Conservation (phyloP, 768 basidiomycete species). For the Russula virescens region DNA sequence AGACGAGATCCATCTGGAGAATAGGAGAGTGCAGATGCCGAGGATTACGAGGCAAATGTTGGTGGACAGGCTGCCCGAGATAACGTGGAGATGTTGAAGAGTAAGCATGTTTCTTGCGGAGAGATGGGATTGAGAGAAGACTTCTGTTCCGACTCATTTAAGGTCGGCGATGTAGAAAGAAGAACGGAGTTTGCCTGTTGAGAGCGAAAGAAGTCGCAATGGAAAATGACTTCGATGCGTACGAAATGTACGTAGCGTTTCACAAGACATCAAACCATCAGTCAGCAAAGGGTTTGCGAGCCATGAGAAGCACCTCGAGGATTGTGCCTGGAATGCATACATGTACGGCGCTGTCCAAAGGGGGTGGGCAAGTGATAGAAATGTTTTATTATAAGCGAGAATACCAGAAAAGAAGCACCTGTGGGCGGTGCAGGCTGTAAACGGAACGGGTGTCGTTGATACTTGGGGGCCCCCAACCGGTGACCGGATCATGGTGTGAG, state of each 20-base stretch:
- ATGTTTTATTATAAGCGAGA: background rate
- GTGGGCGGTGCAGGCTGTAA: background rate
- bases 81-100: background rate
- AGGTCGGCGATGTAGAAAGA: background rate
- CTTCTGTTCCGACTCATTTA: background rate
- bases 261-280: background rate
- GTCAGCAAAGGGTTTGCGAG: background rate
- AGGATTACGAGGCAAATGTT: slow-evolving; percentile 1
- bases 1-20: slow-evolving; percentile 22
- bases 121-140: background rate
- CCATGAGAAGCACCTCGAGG: background rate
- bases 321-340: slow-evolving; percentile 14
- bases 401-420: slow-evolving; percentile 1
- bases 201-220: background rate
- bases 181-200: slow-evolving; percentile 4
- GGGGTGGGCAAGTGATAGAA: no score
- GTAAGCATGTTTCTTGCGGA: background rate
- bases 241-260: background rate
- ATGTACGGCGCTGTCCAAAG: background rate
- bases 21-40: slow-evolving; percentile 16
- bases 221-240: background rate
- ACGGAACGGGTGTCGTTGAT: background rate
- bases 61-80: background rate
- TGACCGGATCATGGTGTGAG: background rate
- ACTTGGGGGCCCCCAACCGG: background rate